A percentile compares a stretch with the other conserved stretches of the same genome.
Evolutionary conservation across 2,329 filamentous ascomycete genomes (phyloP).

Genomic region (Neoarthrinium moseri): DNA sequence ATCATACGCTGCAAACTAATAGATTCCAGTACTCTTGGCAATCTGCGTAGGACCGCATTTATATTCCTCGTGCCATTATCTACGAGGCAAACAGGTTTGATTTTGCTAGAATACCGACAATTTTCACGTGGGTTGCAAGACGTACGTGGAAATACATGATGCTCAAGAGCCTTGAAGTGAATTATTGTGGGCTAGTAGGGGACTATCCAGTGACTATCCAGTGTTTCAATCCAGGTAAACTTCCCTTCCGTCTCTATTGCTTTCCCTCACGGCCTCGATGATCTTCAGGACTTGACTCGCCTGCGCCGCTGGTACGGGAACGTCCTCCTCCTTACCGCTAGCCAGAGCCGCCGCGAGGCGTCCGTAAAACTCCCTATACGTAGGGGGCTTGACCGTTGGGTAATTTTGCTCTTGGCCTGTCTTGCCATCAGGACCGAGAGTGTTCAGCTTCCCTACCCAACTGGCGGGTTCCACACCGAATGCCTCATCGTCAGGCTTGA

Average conservation of each 20-base stretch:
- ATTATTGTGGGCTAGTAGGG: too few relatives aligned
- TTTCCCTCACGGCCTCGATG: conserved; percentile 51
- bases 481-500: conserved; percentile 56
- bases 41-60: too few relatives aligned
- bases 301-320: conserved; percentile 53
- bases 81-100: too few relatives aligned
- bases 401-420: conserved; percentile 44
- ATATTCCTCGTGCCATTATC: too few relatives aligned
- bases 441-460: conserved; percentile 58
- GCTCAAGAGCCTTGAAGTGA: too few relatives aligned
- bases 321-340: conserved; percentile 45
- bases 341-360: conserved; percentile 46
- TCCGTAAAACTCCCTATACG: conserved; percentile 68
- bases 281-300: conserved; percentile 52
- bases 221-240: conserved; percentile 24
- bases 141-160: conserved; percentile 23
- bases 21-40: too few relatives aligned
- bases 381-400: conserved; percentile 62
- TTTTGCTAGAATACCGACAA: not conserved
- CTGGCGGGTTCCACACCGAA: conserved; percentile 65
- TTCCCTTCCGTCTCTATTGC: conserved; percentile 45
- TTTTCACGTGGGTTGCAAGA: not conserved
- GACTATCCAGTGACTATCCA: too few relatives aligned
- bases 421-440: conserved; percentile 50
- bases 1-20: too few relatives aligned